Evolutionary conservation across 371 early-diverging fungal genomes (phyloP).

Genomic region (Phascolomyces articulosus): DNA sequence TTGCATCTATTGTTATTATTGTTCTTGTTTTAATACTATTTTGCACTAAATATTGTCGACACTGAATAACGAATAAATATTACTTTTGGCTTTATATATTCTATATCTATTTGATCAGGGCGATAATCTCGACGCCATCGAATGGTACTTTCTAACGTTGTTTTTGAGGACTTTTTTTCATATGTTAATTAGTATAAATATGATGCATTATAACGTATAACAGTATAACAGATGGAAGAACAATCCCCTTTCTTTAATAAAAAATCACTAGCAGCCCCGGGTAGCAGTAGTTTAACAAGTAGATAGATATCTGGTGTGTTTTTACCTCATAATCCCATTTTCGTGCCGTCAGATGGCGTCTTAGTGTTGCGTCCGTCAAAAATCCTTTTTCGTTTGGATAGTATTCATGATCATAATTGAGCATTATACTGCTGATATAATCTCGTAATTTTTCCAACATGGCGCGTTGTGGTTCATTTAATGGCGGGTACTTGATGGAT

Average conservation of each 20-base stretch:
- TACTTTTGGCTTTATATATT: slow-evolving; percentile 76
- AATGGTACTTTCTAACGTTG: slow-evolving; percentile 71
- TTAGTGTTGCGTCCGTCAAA: slow-evolving; percentile 58
- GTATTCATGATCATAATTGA: slow-evolving; percentile 52
- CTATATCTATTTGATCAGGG: slow-evolving; percentile 73
- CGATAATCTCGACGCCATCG: slow-evolving; percentile 78
- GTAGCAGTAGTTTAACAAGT: too few species aligned
- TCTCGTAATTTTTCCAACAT: slow-evolving; percentile 48
- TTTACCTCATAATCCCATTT: slow-evolving; percentile 67
- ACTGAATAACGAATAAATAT: too few species aligned
- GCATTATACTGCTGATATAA: slow-evolving; percentile 54
- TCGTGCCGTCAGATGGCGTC: slow-evolving; percentile 79
- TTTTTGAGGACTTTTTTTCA: slow-evolving; percentile 46
- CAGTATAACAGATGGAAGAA: too few species aligned
- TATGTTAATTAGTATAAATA: too few species aligned
- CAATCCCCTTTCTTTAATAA: too few species aligned
- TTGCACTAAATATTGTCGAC: background rate
- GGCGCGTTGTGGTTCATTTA: slow-evolving; percentile 47
- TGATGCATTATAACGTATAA: too few species aligned
- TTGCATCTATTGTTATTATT: background rate
- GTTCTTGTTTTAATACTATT: too few species aligned
- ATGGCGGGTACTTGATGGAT: slow-evolving; percentile 16
- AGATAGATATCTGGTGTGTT: too few species aligned
- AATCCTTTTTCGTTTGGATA: slow-evolving; percentile 55
- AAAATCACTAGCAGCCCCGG: too few species aligned